A percentile compares a stretch with the other conserved stretches of the same genome.
These are phyloP conservation scores for Berberis thunbergii DNA, from an alignment of 164 flowering plant species.

Conservation along the genomic window DNA sequence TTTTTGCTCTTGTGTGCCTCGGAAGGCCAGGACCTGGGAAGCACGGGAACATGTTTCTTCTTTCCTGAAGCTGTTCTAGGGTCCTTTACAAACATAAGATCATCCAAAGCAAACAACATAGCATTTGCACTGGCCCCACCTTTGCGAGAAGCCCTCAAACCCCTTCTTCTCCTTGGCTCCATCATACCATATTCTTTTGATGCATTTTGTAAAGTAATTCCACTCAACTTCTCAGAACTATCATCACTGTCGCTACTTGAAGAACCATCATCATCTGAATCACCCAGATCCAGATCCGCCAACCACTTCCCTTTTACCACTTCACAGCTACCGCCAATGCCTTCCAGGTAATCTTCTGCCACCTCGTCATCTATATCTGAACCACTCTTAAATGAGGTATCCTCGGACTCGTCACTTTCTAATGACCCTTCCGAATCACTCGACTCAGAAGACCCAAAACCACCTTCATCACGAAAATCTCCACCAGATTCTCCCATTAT, in stretches of 20 bases:
- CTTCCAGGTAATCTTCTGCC: constrained; percentile 74
- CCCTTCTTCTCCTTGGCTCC: constrained; percentile 32
- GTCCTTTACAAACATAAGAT: constrained; percentile 58
- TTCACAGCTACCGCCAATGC: constrained; percentile 67
- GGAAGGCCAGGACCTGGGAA: constrained; percentile 65
- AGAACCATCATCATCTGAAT: constrained; percentile 37
- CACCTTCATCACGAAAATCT: constrained; percentile 21
- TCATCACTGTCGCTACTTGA: constrained; percentile 37
- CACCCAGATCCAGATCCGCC: constrained; percentile 23
- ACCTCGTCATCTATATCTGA: constrained; percentile 78
- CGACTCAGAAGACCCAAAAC: constrained; percentile 23
- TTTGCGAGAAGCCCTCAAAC: constrained; percentile 7
- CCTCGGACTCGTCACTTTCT: constrained; percentile 23
- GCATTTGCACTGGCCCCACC: constrained; percentile 11
- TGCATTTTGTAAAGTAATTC: constrained; percentile 53
- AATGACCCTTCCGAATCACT: constrained; percentile 23
- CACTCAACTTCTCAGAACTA: constrained; percentile 42
- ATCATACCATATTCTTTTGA: constrained; percentile 65
- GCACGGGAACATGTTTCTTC: constrained; percentile 39
- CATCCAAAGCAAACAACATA: constrained; percentile 36
- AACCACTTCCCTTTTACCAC: constrained; percentile 44
- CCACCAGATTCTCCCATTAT: constrained; percentile 20
- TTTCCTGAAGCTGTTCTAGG: constrained; percentile 42
- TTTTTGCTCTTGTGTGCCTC: constrained; percentile 46
- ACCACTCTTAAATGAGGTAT: constrained; percentile 30